A percentile compares a stretch with the other conserved stretches of the same genome.
Evolutionary conservation across 1,139 yeast genomes (phyloP).

Genomic region (Geotrichum europaeum): DNA sequence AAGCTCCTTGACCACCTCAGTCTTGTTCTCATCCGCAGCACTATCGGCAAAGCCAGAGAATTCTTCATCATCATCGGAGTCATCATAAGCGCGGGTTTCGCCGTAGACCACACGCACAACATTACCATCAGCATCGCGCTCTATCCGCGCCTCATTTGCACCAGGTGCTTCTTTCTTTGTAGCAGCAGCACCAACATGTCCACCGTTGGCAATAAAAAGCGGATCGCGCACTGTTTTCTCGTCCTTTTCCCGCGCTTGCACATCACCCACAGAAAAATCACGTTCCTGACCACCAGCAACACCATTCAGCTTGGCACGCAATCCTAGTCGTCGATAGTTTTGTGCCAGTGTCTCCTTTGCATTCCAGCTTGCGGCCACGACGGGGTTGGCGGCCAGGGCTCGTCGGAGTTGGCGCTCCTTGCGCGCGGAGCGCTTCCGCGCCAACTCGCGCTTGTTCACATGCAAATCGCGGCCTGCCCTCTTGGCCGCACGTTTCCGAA

Average conservation of each 20-base stretch:
- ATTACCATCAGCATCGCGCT: conserved; percentile 67
- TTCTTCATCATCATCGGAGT: conserved; percentile 31
- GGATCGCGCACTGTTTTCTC: background rate
- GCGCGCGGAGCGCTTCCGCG: conserved; percentile 3
- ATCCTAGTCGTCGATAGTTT: conserved; percentile 66
- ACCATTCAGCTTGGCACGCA: conserved; percentile 57
- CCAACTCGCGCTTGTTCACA: conserved; percentile 7
- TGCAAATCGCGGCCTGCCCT: conserved; percentile 40
- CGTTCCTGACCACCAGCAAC: conserved; percentile 44
- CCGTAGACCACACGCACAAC: conserved; percentile 69
- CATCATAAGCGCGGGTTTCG: conserved; percentile 38
- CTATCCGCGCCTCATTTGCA: conserved; percentile 73
- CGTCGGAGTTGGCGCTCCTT: conserved; percentile 8
- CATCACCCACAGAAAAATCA: conserved; percentile 23
- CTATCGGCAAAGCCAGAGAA: conserved; percentile 24
- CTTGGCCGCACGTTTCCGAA: conserved; percentile 80
- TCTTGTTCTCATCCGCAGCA: conserved; percentile 21
- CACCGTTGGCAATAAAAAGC: background rate
- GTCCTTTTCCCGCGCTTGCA: conserved; percentile 6
- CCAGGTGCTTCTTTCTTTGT: conserved; percentile 26
- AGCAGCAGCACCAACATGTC: background rate
- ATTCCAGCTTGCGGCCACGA: conserved; percentile 91
- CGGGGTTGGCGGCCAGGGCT: conserved; percentile 45
- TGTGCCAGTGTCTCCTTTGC: conserved; percentile 71
- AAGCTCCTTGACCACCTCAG: conserved; percentile 57